Evolutionary conservation across 129 eudicot species (phyloP), one percentile per base, ranked within the genome.

Genomic region (Dittrichia graveolens): DNA sequence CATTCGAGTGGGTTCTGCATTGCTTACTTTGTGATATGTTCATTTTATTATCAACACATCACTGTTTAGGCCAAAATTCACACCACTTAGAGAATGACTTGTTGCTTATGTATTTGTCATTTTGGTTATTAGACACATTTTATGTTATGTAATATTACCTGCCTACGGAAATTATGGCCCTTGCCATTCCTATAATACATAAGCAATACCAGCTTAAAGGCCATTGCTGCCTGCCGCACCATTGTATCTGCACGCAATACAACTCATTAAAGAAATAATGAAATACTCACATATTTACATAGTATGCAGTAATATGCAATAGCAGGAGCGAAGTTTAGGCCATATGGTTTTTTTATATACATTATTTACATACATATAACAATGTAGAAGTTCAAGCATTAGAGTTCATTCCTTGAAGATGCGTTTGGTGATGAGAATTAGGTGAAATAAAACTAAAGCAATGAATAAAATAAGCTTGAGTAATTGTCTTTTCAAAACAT

Each of bases 91-190:
- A 61, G 1, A 40, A 43, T 42, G 37, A 8, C 10, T n/a, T 19
- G 56, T 39, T 8, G 53, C 8, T 31, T 24, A 24, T 2, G 31
- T 52, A 50, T 10, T 49, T 70, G 43, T 50, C 39, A 31, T 14
- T 61, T 78, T 61, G 19, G 72, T 53, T 7, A 66, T 48, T 61
- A 61, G 61, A 7, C 4, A 4, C 8, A 38, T 15, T 14, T 55
- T 55, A 13, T 71, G 43, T 34, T 16, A 57, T 53, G 76, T 42
- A 38, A 67, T 43, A 65, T 74, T 86, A 88, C 97, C 95, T 91
- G 97, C 84, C 95, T 85, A 72, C 97, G 92, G 45, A 85, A 91
- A 72, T 88, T 84, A 76, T 85, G 95, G 53, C 92, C 95, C 67
- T 83, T 83, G 78, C 97, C 95, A 75, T 91, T 91, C 79, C 78